Conservation (phyloP, 345 rosid species). For the Bruguiera gymnorhiza region DNA sequence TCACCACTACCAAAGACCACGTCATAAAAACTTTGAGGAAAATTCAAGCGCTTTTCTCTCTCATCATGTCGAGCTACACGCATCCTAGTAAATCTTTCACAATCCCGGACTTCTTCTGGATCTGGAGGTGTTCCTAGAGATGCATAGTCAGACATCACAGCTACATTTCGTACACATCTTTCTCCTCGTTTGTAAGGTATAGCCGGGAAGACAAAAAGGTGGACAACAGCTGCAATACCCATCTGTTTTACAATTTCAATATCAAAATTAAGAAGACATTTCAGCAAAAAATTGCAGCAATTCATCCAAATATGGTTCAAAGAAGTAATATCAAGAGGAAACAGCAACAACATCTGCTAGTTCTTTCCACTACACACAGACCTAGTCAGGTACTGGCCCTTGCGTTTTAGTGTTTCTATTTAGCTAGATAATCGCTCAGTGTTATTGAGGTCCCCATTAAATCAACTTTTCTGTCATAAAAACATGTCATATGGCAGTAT, state of each 20-base stretch:
- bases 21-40: conserved; percentile 95
- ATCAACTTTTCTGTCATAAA: background rate
- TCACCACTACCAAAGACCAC: conserved; percentile 94
- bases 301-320: background rate
- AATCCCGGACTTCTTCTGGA: conserved; percentile 87
- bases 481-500: background rate
- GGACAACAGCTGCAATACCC: conserved; percentile 96
- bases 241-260: conserved; percentile 49
- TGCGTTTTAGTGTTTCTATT: background rate
- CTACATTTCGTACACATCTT: conserved; percentile 97
- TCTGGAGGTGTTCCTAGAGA: conserved; percentile 84
- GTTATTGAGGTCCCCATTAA: background rate
- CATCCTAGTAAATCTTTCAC: conserved; percentile 65
- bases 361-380: background rate
- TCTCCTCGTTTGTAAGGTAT: conserved; percentile 96
- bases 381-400: background rate
- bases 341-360: background rate
- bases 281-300: conserved; percentile 1
- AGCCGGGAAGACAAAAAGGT: conserved; percentile 90
- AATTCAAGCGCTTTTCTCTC: conserved; percentile 70
- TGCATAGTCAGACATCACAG: conserved; percentile 92
- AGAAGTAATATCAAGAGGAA: background rate
- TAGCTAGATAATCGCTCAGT: conserved; percentile 1
- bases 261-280: conserved; percentile 16
- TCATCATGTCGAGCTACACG: conserved; percentile 62